Evolutionary conservation across 228 moss, liverwort and hornwort genomes (phyloP).

Genomic region (Sphagnum magellanicum): DNA sequence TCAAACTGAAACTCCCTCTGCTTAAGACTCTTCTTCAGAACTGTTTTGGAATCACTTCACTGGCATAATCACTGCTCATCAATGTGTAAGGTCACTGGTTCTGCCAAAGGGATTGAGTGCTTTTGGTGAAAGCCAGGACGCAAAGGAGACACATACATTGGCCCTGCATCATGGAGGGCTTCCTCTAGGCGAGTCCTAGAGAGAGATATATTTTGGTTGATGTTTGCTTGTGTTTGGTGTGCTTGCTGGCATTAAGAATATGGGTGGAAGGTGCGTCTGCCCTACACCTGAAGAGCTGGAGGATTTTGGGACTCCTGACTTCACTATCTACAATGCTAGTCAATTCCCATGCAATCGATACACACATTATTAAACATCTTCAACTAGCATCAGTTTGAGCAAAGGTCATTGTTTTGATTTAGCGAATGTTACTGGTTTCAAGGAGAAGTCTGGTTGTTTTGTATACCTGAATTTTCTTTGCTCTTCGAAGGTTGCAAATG

Average conservation of each 20-base stretch:
- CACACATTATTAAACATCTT: slow-evolving; percentile 99
- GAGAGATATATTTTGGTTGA: slow-evolving; percentile 5
- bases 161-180: slow-evolving; percentile 4
- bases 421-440: too few relatives aligned
- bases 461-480: too few relatives aligned
- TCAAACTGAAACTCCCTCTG: not conserved
- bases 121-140: not conserved
- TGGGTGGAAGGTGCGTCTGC: slow-evolving; percentile 99
- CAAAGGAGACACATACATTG: slow-evolving; percentile 11
- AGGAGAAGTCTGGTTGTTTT: too few relatives aligned
- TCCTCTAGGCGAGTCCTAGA: slow-evolving; percentile 9
- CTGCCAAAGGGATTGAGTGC: slow-evolving; percentile 1
- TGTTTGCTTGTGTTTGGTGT: slow-evolving; percentile 33
- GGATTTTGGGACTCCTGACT: slow-evolving; percentile 98
- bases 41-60: slow-evolving; percentile 24
- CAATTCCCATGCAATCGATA: slow-evolving; percentile 99
- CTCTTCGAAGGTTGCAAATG: too few relatives aligned
- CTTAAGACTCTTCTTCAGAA: slow-evolving; percentile 8
- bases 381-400: slow-evolving; percentile 99
- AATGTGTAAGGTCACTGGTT: slow-evolving; percentile 4
- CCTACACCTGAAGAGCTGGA: slow-evolving; percentile 99
- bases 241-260: slow-evolving; percentile 88
- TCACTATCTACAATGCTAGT: slow-evolving; percentile 99
- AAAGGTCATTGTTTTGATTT: too few relatives aligned
- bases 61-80: not conserved